Evolutionary conservation across 23 red algal genomes (phyloP), one percentile per base, ranked within the genome.

Genomic region (Pyropia haitanensis): DNA sequence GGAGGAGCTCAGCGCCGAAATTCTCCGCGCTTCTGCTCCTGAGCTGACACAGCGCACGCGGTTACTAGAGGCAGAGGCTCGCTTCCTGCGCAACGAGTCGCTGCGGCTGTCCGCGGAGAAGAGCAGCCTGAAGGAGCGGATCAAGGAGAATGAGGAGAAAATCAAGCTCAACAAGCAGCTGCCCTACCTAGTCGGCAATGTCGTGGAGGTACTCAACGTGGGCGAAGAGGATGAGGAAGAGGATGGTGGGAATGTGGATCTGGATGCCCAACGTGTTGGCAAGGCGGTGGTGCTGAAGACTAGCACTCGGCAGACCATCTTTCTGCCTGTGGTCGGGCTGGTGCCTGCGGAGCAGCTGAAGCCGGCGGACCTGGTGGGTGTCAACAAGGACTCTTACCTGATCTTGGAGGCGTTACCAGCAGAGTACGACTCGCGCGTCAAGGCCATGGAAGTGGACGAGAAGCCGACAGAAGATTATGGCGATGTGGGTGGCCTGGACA

Each of bases 371-470:
- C 73, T 98, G 14, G 85, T 98, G 29, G 94, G 94, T 18, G 94
- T 98, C 13, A 98, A 98, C 76, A 98, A 98, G 74, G 94, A 98
- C 66, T 89, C 83, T 9, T 98, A 98, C 67, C 76, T 98, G 6
- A 98, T 98, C 27, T 64, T 98, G 21, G 94, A 98, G 54, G 81
- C 76, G 17, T 75, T 98, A 15, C 94, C 94, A 7, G 81, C 85
- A 21, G 94, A 98, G 67, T 98, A 91, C 58, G 94, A 98, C 29
- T 89, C 94, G 7, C 66, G 94, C 7, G 94, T 98, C 3, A 98
- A 98, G 58, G 94, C 94, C 17, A 90, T 98, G 79, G 94, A 98
- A 56, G 87, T 98, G 20, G 94, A 98, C 56, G 94, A 98, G 63
- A 78, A 84, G 49, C 94, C 94, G 13, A 98, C 94, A 8, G 94